Percentiles rank a stretch among this genome's conserved stretches.
phyloP scores from a whole-genome alignment of 495 filamentous ascomycete species.

The Collariella sp. region DNA sequence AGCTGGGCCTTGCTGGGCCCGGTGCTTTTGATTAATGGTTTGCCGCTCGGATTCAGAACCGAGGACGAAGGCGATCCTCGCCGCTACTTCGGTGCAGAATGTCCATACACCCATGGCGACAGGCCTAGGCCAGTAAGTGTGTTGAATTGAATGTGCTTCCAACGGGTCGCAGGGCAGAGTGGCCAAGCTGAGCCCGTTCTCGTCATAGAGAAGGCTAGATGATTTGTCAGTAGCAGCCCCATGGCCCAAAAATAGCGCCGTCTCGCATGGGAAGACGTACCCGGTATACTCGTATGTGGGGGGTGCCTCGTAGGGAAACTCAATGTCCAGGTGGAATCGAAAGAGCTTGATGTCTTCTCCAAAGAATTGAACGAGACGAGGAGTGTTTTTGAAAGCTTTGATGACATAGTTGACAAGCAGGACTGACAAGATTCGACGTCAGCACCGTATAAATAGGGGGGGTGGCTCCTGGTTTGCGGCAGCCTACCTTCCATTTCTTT shows the following conservation, averaged over 20 bases:
- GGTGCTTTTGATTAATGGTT: neutral
- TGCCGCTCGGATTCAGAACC: constrained; percentile 17
- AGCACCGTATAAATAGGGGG: neutral
- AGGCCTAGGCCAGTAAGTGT: constrained; percentile 30
- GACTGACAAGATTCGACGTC: constrained; percentile 13
- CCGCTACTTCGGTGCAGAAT: constrained; percentile 26
- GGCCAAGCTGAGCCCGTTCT: constrained; percentile 24
- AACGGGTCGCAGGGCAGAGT: constrained; percentile 24
- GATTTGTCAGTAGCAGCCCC: neutral
- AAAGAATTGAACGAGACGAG: constrained; percentile 15
- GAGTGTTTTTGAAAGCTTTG: constrained; percentile 6
- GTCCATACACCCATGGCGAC: constrained; percentile 28
- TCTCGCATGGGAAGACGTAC: constrained; percentile 19
- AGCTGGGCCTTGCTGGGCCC: neutral
- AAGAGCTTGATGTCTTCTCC: constrained; percentile 15
- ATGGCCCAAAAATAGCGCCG: neutral
- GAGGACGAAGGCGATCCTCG: constrained; percentile 23
- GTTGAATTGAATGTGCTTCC: constrained; percentile 22
- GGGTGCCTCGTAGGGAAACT: constrained; percentile 33
- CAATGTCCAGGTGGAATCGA: constrained; percentile 32
- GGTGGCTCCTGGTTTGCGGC: neutral
- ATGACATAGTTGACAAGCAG: constrained; percentile 23
- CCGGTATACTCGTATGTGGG: constrained; percentile 34
- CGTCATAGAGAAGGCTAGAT: constrained; percentile 26
- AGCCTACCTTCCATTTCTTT: constrained; percentile 43